Evolutionary conservation across 2,329 filamentous ascomycete species (phyloP), one percentile per base, ranked within the genome.

Genomic region (Aphanoascus verrucosus): DNA sequence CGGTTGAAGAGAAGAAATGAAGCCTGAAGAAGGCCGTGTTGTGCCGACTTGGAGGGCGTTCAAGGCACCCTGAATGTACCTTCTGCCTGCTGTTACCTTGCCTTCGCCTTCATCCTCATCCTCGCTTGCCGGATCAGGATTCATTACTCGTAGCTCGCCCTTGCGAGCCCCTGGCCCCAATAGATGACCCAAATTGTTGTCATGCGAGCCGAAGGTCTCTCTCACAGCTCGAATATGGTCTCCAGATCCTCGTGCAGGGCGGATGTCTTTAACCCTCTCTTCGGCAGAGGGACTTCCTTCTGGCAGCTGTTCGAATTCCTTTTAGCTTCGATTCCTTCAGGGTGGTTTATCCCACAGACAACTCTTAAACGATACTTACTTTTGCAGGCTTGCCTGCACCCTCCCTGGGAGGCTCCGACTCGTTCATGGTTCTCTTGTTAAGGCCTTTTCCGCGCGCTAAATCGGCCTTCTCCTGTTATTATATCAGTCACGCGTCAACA

Each of bases 121-220:
- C 12, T 38, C 49, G 14, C 50, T 52, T 40, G 50, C 19, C 1
- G 38, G 49, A 37, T 57, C 55, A 2, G 55, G 49, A 15, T 53
- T 57, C 49, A 55, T 53, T 4, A 55, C 53, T 31, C 53, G 53
- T 9, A 57, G 23, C 12, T 45, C 40, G 5, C 55, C 49, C 15
- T 15, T 40, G 9, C 28, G 41, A 2, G 3, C n/a, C 23, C 50
- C 42, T 15, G 15, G 48, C 37, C 28, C 43, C 12, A 40, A 32
- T 9, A 41, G 43, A n/a, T 45, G n/a, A 4, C 41, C 46, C 2
- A 54, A 35, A 20, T 45, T 49, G 31, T 50, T 45, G 23, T 54
- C 52, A 37, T 48, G 52, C 12, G 23, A n/a, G 1, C 46, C 52
- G 14, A 37, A 49, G 1, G 12, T 17, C 19, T 52, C 41, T 15